These are phyloP conservation scores for Scenedesmus sp. DNA, from an alignment of 163 green algal species.

Conservation along the genomic window DNA sequence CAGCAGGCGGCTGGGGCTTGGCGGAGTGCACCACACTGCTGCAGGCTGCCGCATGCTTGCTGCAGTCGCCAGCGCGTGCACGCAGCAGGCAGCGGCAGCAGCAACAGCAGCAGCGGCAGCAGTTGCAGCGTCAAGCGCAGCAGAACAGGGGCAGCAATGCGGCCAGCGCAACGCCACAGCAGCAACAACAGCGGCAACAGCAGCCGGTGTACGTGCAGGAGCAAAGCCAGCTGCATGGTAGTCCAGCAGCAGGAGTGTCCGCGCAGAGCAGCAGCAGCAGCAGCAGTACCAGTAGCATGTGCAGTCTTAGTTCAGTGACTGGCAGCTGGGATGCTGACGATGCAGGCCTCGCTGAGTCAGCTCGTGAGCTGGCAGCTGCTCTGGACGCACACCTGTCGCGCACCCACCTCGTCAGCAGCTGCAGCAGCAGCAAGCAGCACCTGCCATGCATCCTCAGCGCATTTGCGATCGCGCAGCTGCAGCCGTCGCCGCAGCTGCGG, in stretches of 20 bases:
- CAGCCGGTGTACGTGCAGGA: background rate
- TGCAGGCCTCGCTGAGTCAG: background rate
- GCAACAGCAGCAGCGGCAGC: background rate
- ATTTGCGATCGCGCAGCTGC: background rate
- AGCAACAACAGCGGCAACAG: constrained; percentile 12
- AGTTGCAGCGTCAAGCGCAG: background rate
- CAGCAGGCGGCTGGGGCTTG: background rate
- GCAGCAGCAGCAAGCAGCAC: background rate
- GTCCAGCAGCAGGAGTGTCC: background rate
- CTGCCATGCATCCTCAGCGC: background rate
- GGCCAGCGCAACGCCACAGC: background rate
- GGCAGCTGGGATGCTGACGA: background rate
- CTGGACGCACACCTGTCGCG: background rate
- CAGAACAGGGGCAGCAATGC: constrained; percentile 8
- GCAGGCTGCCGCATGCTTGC: background rate
- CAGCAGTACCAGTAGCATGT: background rate
- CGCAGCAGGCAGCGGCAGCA: background rate
- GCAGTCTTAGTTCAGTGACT: background rate
- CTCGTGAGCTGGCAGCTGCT: background rate
- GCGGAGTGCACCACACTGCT: constrained; percentile 28
- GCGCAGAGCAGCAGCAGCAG: constrained; percentile 8
- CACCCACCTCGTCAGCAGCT: background rate
- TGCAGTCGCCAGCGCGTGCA: background rate
- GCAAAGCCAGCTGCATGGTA: background rate
- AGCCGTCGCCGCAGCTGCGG: background rate